Conservation (phyloP, 768 basidiomycete genomes). For the Strobilomyces dryophilus region DNA sequence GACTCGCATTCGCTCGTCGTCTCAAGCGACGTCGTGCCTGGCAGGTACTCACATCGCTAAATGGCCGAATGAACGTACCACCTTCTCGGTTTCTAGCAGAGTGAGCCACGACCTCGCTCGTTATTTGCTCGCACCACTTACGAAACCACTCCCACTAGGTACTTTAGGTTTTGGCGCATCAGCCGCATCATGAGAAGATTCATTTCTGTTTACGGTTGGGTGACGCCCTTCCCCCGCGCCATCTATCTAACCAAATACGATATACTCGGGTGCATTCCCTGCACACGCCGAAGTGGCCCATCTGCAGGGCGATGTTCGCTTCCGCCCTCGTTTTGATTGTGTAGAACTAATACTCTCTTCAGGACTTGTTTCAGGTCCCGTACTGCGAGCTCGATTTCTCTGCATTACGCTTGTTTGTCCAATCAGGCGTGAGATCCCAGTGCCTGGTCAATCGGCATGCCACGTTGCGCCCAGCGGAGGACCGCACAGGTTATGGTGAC, state of each 20-base stretch:
- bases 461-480: neutral
- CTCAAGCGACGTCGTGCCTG: neutral
- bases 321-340: neutral
- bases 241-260: slow-evolving; percentile 22
- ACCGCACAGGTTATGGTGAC: neutral
- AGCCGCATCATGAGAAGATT: slow-evolving; percentile 19
- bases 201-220: neutral
- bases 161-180: slow-evolving; percentile 12
- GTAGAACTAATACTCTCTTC: neutral
- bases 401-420: neutral
- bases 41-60: neutral
- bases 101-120: neutral
- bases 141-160: slow-evolving; percentile 17
- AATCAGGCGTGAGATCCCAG: neutral
- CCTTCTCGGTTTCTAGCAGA: neutral
- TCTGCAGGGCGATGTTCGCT: neutral
- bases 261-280: neutral
- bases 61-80: neutral
- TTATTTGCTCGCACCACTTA: slow-evolving; percentile 10
- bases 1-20: neutral
- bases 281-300: slow-evolving; percentile 4
- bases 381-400: neutral
- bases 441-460: slow-evolving; percentile 10
- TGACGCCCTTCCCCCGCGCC: neutral
- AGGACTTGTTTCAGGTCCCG: neutral